Base-by-base conservation (phyloP, 2,329 filamentous ascomycete genomes). In the Colletotrichum acutatum region DNA sequence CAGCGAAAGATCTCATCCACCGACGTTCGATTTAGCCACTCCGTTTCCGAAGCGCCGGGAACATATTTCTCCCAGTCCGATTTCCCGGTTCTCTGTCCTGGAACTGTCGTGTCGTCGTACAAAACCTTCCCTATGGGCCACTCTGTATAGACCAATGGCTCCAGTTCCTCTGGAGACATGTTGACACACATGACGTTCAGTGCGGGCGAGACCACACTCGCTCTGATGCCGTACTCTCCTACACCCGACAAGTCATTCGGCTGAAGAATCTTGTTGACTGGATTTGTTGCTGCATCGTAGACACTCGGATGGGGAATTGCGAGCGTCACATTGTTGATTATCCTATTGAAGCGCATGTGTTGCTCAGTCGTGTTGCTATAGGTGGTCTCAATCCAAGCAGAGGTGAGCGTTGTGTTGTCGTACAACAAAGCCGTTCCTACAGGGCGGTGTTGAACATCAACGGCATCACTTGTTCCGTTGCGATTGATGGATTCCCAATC, bases 301-400 rank as follows among this genome's bases (percentile, higher is more conserved):
- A 97, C 86, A 0, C 92, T 90, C 0, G 91, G 86, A 76, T 97
- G 94, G 0, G 94, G 94, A 88, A 95, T 92, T 0, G 93, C 93
- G 75, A 95, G 86, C 0, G 92, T 93, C 30, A 95, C 90, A 75
- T 95, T 95, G 79, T 95, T 94, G 77, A 96, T 84, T 49, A 93
- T 86, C 30, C 93, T 86, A 0, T 84, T 82, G 66, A 89, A 80
- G 12, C 85, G 78, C 5, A 84, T 78, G 4, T 87, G 92, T 0
- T 85, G 82, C 4, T 83, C 80, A 0, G 85, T 85, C 22, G 91
- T 87, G 68, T 94, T 85, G 42, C 86, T 82, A 9, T 86, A 82
- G 2, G 86, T 77, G 0, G 81, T 84, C 69, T 93, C 86, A 49
- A 95, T 90, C 94, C 94, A 97, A 2, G 89, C 86, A 0, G 90